Evolutionary conservation across 2,329 filamentous ascomycete genomes (phyloP).

Genomic region (Fusarium praegraminearum): DNA sequence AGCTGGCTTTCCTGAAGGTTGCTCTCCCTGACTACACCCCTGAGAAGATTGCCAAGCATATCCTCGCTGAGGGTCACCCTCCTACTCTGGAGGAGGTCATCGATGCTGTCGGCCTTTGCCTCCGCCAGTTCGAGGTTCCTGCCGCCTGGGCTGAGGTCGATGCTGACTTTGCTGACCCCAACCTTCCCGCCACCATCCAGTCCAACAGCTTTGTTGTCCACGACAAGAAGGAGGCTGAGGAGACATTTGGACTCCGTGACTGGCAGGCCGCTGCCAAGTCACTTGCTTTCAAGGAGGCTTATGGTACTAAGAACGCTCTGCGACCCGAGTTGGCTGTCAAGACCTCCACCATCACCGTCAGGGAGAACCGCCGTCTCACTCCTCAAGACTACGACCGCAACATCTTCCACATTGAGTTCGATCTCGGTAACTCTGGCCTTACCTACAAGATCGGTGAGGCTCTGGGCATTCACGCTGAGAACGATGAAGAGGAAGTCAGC

Average conservation of each 20-base stretch:
- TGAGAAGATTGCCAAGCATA: conserved; percentile 74
- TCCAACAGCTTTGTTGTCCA: conserved; percentile 86
- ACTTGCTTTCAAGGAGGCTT: conserved; percentile 94
- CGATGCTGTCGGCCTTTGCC: conserved; percentile 74
- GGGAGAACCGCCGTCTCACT: conserved; percentile 95
- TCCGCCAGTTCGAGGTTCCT: conserved; percentile 81
- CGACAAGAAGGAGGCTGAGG: conserved; percentile 79
- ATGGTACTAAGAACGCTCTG: conserved; percentile 76
- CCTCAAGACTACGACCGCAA: conserved; percentile 92
- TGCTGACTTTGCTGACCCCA: conserved; percentile 64
- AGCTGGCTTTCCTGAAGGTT: conserved; percentile 86
- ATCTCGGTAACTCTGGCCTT: conserved; percentile 89
- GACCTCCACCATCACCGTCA: conserved; percentile 88
- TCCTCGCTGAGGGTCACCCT: conserved; percentile 66
- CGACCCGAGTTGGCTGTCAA: conserved; percentile 88
- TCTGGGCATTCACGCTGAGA: conserved; percentile 95
- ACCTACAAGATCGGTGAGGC: conserved; percentile 98
- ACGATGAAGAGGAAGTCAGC: conserved; percentile 81
- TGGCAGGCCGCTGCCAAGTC: conserved; percentile 90
- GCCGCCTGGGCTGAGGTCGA: conserved; percentile 80
- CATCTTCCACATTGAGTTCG: conserved; percentile 99
- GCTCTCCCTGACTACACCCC: conserved; percentile 74
- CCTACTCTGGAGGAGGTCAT: conserved; percentile 66
- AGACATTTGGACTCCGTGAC: conserved; percentile 72
- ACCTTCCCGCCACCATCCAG: conserved; percentile 73